Percentiles rank a stretch among this genome's conserved stretches.
Evolutionary conservation across 2,329 filamentous ascomycete species (phyloP).

Genomic region (Ophiostoma quercus): DNA sequence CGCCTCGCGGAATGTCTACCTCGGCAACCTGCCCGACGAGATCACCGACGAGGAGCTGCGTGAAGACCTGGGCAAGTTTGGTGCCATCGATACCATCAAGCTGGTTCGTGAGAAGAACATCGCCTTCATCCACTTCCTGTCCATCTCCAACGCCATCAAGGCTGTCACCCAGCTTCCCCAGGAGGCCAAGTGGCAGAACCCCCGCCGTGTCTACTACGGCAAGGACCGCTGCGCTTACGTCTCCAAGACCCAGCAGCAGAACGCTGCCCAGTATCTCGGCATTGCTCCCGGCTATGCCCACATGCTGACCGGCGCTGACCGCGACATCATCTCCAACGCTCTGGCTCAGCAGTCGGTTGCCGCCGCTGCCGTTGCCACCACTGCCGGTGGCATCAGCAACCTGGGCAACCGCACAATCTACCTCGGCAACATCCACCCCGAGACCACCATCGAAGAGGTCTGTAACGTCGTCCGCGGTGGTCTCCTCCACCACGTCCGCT

Average conservation of each 20-base stretch:
- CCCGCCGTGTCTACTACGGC: constrained; percentile 94
- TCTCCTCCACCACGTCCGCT: constrained; percentile 93
- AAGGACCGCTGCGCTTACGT: constrained; percentile 98
- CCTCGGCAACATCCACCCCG: constrained; percentile 95
- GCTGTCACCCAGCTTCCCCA: constrained; percentile 93
- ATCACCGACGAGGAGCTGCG: constrained; percentile 85
- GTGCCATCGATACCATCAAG: constrained; percentile 94
- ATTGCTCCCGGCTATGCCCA: constrained; percentile 96
- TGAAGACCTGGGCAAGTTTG: constrained; percentile 93
- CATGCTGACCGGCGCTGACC: constrained; percentile 91
- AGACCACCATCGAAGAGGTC: constrained; percentile 98
- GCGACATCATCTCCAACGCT: constrained; percentile 92
- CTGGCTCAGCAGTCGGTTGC: constrained; percentile 96
- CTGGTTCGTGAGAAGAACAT: constrained; percentile 97
- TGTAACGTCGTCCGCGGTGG: constrained; percentile 97
- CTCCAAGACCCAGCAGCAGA: constrained; percentile 99
- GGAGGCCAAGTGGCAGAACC: constrained; percentile 93
- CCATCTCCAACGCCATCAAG: constrained; percentile 97
- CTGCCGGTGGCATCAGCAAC: constrained; percentile 94
- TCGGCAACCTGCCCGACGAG: constrained; percentile 89
- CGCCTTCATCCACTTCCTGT: constrained; percentile 95
- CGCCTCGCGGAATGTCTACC: constrained; percentile 92
- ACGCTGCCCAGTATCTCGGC: constrained; percentile 93
- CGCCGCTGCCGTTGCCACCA: constrained; percentile 91
- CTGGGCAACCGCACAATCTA: constrained; percentile 97